A percentile compares a stretch with the other conserved stretches of the same genome.
Evolutionary conservation across 164 flowering plant species (phyloP).

Genomic region (Sedum album): DNA sequence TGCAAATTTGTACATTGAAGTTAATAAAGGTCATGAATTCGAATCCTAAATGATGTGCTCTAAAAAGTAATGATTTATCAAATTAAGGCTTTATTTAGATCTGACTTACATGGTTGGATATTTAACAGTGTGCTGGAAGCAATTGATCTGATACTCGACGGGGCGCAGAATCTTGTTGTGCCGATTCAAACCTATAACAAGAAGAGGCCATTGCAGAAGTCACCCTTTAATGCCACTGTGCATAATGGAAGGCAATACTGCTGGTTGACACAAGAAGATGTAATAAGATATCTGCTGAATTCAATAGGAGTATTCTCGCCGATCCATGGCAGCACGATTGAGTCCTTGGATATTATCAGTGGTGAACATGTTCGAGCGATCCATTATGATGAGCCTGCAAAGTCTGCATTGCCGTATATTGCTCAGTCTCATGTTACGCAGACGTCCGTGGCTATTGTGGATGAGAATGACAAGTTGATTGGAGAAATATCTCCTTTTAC

Average conservation of each 20-base stretch:
- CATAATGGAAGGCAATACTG: too few relatives aligned
- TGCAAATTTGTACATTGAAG: background rate
- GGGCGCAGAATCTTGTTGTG: constrained; percentile 67
- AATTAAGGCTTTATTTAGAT: too few relatives aligned
- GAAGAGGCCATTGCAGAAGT: constrained; percentile 25
- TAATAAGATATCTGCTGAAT: constrained; percentile 44
- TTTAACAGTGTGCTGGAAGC: too few relatives aligned
- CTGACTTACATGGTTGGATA: too few relatives aligned
- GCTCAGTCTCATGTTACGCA: constrained; percentile 22
- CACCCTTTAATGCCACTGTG: too few relatives aligned
- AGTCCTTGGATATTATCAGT: constrained; percentile 30
- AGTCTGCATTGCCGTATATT: constrained; percentile 25
- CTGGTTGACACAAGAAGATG: too few relatives aligned
- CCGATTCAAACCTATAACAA: constrained; percentile 37
- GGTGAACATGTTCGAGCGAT: constrained; percentile 27
- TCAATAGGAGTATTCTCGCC: constrained; percentile 37
- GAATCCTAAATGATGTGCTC: too few relatives aligned
- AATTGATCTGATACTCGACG: constrained; percentile 65
- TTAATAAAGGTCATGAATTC: too few relatives aligned
- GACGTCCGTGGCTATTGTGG: too few relatives aligned
- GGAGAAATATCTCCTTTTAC: constrained; percentile 56
- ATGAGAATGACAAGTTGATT: constrained; percentile 24
- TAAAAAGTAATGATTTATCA: too few relatives aligned
- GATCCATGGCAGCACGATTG: constrained; percentile 24
- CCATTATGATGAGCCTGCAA: constrained; percentile 28